Percentiles rank a stretch among this genome's conserved stretches.
These are phyloP conservation scores for Fusarium sp. DNA, from an alignment of 2,329 filamentous ascomycete species.

Conservation along the genomic window DNA sequence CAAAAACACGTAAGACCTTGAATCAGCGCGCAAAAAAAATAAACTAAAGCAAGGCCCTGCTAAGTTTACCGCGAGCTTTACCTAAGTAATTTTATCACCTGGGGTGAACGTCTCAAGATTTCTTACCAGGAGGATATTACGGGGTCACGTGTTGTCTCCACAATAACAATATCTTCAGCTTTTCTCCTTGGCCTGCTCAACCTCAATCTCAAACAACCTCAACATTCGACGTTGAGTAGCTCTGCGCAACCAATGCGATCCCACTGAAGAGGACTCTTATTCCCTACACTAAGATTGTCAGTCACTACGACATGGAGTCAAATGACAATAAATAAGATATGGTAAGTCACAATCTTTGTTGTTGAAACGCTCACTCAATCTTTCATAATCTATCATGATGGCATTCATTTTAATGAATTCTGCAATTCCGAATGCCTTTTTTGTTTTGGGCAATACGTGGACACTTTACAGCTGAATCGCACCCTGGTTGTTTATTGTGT, in stretches of 20 bases:
- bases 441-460: slow-evolving; percentile 48
- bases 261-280: neutral
- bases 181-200: slow-evolving; percentile 11
- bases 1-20: no score
- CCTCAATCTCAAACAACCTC: neutral
- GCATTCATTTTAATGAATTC: slow-evolving; percentile 60
- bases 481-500: slow-evolving; percentile 11
- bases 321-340: slow-evolving; percentile 2
- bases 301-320: neutral
- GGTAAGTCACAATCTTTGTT: slow-evolving; percentile 29
- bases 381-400: slow-evolving; percentile 48
- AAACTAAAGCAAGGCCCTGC: no score
- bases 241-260: neutral
- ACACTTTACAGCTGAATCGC: slow-evolving; percentile 48
- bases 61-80: no score
- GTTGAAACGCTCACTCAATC: slow-evolving; percentile 1
- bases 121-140: neutral
- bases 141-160: slow-evolving; percentile 34
- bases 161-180: slow-evolving; percentile 13
- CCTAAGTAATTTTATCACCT: no score
- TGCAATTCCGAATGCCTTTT: slow-evolving; percentile 60
- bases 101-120: no score
- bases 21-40: no score
- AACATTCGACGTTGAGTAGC: neutral
- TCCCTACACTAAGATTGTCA: neutral